A percentile compares a stretch with the other conserved stretches of the same genome.
phyloP scores from a whole-genome alignment of 2,329 filamentous ascomycete genomes.

The Calonectria montana region DNA sequence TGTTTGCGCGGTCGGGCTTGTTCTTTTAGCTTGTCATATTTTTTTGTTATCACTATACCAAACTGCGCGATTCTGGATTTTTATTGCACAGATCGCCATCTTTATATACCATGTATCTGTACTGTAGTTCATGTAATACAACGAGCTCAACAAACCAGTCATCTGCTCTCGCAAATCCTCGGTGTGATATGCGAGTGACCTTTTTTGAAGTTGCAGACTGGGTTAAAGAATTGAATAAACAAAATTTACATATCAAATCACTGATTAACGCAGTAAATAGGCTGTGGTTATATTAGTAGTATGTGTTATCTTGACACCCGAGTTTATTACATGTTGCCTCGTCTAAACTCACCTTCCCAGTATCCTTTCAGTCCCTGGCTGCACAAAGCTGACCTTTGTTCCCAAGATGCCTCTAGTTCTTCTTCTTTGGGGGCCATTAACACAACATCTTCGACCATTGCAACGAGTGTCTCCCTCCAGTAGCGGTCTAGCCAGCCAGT shows the following conservation, averaged over 20 bases:
- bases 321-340: background rate
- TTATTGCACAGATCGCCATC: background rate
- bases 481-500: background rate
- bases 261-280: too few species aligned
- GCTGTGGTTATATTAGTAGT: too few species aligned
- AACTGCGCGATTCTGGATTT: background rate
- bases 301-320: too few species aligned
- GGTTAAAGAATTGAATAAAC: too few species aligned
- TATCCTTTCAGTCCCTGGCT: background rate
- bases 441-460: background rate
- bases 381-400: background rate
- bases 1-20: background rate
- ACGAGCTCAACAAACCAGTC: background rate
- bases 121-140: background rate
- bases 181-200: background rate
- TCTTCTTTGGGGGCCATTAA: background rate
- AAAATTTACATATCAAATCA: too few species aligned
- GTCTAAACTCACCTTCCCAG: background rate
- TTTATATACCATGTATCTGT: constrained; percentile 1
- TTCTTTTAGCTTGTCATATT: background rate
- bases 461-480: background rate
- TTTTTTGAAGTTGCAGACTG: too few species aligned
- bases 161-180: background rate
- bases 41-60: constrained; percentile 3
- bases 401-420: background rate